phyloP scores from a whole-genome alignment of 257 asterid genomes.

The Lavandula angustifolia region DNA sequence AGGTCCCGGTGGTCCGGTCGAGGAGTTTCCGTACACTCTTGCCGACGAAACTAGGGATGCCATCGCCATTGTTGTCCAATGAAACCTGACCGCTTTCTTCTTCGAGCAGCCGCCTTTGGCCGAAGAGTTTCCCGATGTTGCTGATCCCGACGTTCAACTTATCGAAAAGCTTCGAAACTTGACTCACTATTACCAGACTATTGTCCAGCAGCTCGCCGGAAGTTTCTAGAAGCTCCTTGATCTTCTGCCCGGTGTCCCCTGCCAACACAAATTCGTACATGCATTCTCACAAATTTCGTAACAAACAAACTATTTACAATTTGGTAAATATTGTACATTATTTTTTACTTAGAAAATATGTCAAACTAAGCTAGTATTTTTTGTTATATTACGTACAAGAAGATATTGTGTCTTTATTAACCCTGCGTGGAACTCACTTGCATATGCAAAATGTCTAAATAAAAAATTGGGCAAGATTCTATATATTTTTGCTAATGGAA shows the following conservation, averaged over 20 bases:
- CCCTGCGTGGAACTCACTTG: too few species aligned
- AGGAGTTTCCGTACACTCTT: slow-evolving; percentile 38
- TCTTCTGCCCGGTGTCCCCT: slow-evolving; percentile 57
- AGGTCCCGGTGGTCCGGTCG: slow-evolving; percentile 17
- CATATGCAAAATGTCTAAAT: too few species aligned
- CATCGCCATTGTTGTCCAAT: not conserved
- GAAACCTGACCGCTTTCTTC: not conserved
- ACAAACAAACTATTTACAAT: too few species aligned
- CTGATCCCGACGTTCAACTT: slow-evolving; percentile 30
- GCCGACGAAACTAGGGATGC: slow-evolving; percentile 29
- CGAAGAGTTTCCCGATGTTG: slow-evolving; percentile 33
- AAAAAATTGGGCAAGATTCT: too few species aligned
- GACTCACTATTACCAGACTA: slow-evolving; percentile 51
- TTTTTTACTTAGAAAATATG: too few species aligned
- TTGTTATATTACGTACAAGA: too few species aligned
- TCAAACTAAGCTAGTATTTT: too few species aligned
- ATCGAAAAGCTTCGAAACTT: slow-evolving; percentile 39
- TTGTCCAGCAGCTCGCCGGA: slow-evolving; percentile 52
- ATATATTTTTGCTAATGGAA: too few species aligned
- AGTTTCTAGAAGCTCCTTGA: slow-evolving; percentile 47
- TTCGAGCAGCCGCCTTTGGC: slow-evolving; percentile 38
- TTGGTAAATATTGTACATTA: too few species aligned
- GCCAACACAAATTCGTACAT: not conserved
- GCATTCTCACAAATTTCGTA: too few species aligned
- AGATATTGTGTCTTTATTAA: too few species aligned